Percentiles rank a stretch among this genome's conserved stretches.
Conservation (phyloP, 1,284 basidiomycete species). For the Cryptococcus amylolentus region DNA sequence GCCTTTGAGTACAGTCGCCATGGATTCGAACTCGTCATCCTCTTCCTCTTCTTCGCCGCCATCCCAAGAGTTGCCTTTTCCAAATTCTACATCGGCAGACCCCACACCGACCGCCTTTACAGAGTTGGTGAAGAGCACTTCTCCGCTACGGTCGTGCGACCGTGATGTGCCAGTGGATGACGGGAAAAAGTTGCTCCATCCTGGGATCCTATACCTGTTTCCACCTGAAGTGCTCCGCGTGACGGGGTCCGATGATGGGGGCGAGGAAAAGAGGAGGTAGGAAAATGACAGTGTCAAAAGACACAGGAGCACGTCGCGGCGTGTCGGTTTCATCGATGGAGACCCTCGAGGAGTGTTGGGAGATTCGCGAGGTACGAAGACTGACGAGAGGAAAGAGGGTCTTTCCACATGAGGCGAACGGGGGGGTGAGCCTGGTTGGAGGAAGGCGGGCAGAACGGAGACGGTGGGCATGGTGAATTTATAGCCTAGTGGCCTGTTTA, state of each 20-base stretch:
- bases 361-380: constrained; percentile 5
- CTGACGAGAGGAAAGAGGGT: constrained; percentile 13
- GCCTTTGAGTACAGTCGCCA: constrained; percentile 30
- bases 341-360: neutral
- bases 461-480: neutral
- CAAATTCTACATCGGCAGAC: constrained; percentile 10
- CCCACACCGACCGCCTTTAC: constrained; percentile 15
- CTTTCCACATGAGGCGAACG: constrained; percentile 27
- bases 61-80: neutral
- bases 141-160: neutral
- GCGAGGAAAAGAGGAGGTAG: constrained; percentile 33
- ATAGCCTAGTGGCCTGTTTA: too few species aligned
- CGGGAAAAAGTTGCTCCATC: neutral
- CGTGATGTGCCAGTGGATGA: neutral
- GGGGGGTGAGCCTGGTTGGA: constrained; percentile 18
- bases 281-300: constrained; percentile 40
- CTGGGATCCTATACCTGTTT: neutral
- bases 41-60: constrained; percentile 23
- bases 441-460: constrained; percentile 14
- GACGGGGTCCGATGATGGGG: neutral
- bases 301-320: constrained; percentile 43
- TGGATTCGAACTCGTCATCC: constrained; percentile 26
- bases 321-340: constrained; percentile 29
- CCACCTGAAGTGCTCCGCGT: neutral
- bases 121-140: constrained; percentile 23